Evolutionary conservation across 2,329 filamentous ascomycete genomes (phyloP), one percentile per base, ranked within the genome.

Genomic region (Ophiostoma angusticollis): DNA sequence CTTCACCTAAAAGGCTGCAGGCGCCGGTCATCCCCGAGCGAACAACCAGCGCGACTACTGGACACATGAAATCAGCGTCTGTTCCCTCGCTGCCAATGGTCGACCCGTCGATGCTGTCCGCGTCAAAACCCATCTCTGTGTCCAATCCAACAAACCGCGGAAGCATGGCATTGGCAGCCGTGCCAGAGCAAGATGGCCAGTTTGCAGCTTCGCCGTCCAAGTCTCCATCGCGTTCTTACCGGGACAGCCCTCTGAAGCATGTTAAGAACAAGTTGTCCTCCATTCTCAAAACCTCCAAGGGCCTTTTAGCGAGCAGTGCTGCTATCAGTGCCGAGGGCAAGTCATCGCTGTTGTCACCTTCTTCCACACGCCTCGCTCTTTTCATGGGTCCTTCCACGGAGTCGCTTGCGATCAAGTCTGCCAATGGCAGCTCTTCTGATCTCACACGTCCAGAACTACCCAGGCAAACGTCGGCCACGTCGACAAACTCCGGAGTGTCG

Each of bases 241-340:
- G 69, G 7, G 86, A 93, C 48, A 89, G 81, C 42, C 85, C 85
- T 5, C 60, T 95, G 43, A 94, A 87, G 58, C 85, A 91, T 37
- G 87, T 91, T 21, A 96, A 94, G 62, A 84, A 83, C 53, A 93
- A 86, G 55, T 67, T 96, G 34, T 93, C 89, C 33, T 93, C 87
- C 9, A 86, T 94, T 43, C 67, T 95, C 50, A 87, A 86, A 59
- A 83, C 80, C 40, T 91, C 87, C 4, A 89, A 83, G 57, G 84
- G 80, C 12, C 72, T 95, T 35, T 79, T 95, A 46, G 84, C 80
- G 14, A 93, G 82, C 49, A 89, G 74, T 49, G 74, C 74, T 3
- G 72, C 68, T 13, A 60, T 73, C 27, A 78, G 73, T 49, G 74
- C 74, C 0, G 74, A 79, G 48, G 70, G 71, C 7, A 79, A 78